Conservation (phyloP, 257 asterid genomes). For the Capsicum baccatum region DNA sequence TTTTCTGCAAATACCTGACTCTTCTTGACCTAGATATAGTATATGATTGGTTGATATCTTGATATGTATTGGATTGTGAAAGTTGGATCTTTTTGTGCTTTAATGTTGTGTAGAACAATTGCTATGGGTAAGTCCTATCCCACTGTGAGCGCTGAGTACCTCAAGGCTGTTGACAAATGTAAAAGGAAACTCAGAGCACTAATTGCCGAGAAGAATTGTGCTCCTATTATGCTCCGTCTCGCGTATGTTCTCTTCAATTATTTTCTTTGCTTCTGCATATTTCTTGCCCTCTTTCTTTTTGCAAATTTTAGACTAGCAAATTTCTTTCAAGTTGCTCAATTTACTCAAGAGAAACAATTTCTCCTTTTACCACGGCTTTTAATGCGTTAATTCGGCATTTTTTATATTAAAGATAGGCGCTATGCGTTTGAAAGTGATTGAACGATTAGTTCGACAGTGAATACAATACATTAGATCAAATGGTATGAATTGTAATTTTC, state of each 20-base stretch:
- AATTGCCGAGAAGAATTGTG: slow-evolving; percentile 85
- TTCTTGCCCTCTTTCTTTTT: neutral
- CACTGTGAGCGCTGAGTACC: slow-evolving; percentile 73
- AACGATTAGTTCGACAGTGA: neutral
- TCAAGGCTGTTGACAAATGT: slow-evolving; percentile 72
- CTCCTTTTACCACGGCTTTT: neutral
- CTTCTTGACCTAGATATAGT: neutral
- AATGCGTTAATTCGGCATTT: neutral
- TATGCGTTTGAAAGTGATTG: neutral
- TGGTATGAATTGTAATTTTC: neutral
- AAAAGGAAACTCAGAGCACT: slow-evolving; percentile 87
- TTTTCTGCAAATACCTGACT: neutral
- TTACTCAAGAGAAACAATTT: neutral
- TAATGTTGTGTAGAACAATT: slow-evolving; percentile 31
- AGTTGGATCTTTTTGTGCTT: slow-evolving; percentile 20
- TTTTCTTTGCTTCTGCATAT: neutral
- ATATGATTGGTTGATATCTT: neutral
- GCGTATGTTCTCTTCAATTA: slow-evolving; percentile 50
- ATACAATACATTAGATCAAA: neutral
- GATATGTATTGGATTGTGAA: slow-evolving; percentile 1
- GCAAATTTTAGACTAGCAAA: neutral
- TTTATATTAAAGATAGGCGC: neutral
- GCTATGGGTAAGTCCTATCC: slow-evolving; percentile 84
- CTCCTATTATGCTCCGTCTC: slow-evolving; percentile 90
- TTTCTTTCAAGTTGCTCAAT: neutral